Conservation (phyloP, 495 filamentous ascomycete species). For the Sordaria brevicollis region DNA sequence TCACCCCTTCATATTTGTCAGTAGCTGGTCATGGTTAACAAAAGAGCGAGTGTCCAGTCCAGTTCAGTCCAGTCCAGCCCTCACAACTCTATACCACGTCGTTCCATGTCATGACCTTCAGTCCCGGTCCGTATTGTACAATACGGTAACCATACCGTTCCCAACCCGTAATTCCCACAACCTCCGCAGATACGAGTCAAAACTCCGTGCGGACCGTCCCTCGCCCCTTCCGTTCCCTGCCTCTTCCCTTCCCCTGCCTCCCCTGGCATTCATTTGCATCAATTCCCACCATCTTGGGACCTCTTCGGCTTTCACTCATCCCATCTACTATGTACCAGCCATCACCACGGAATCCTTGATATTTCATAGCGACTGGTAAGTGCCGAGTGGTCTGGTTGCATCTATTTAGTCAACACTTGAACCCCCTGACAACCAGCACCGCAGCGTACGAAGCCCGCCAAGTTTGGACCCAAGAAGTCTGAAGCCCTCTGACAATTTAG, state of each 20-base stretch:
- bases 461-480: not conserved
- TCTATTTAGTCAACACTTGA: too few species aligned
- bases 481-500: too few species aligned
- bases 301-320: not conserved
- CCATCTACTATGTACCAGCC: not conserved
- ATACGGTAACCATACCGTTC: not conserved
- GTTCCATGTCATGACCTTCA: not conserved
- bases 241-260: too few species aligned
- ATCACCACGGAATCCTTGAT: not conserved
- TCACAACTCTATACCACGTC: too few species aligned
- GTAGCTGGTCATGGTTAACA: too few species aligned
- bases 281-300: too few species aligned
- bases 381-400: too few species aligned
- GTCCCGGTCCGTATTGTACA: not conserved
- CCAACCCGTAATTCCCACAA: not conserved
- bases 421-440: too few species aligned
- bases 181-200: not conserved
- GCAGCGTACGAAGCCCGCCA: too few species aligned
- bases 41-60: too few species aligned
- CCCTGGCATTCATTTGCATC: too few species aligned
- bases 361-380: not conserved
- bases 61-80: not conserved
- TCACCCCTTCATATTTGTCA: too few species aligned
- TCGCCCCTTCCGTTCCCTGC: not conserved
- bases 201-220: not conserved